These are phyloP conservation scores for Diaporthe citri DNA, from an alignment of 2,329 filamentous ascomycete genomes.

Conservation along the genomic window DNA sequence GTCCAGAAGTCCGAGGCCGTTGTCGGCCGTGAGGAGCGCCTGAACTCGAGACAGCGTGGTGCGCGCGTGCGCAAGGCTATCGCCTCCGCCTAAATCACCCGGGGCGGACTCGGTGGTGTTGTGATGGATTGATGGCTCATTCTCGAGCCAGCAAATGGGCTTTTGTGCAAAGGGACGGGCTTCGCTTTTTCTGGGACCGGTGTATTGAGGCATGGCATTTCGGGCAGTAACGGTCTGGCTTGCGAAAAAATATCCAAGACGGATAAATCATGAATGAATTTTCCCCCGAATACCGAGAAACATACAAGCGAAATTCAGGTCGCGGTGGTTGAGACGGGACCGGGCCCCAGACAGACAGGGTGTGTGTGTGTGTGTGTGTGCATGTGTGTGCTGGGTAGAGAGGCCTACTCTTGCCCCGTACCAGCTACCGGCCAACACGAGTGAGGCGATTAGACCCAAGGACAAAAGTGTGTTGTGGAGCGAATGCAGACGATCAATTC, in stretches of 20 bases:
- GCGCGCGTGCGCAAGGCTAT: slow-evolving; percentile 73
- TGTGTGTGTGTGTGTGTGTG: slow-evolving; percentile 2
- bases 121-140: slow-evolving; percentile 49
- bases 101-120: slow-evolving; percentile 40
- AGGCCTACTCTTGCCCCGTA: background rate
- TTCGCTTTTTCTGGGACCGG: slow-evolving; percentile 42
- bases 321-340: slow-evolving; percentile 12
- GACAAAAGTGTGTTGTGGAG: slow-evolving; percentile 7
- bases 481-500: slow-evolving; percentile 20
- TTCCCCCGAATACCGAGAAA: slow-evolving; percentile 36
- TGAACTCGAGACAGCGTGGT: slow-evolving; percentile 95
- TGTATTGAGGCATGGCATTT: slow-evolving; percentile 42
- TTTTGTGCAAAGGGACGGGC: slow-evolving; percentile 41
- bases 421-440: slow-evolving; percentile 20
- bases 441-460: slow-evolving; percentile 25
- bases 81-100: slow-evolving; percentile 68
- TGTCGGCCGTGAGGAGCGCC: slow-evolving; percentile 73
- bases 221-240: slow-evolving; percentile 41
- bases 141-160: slow-evolving; percentile 38
- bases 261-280: slow-evolving; percentile 42
- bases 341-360: slow-evolving; percentile 17
- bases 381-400: slow-evolving; percentile 6
- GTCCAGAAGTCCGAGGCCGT: slow-evolving; percentile 88
- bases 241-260: slow-evolving; percentile 41
- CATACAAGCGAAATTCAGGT: slow-evolving; percentile 27